Evolutionary conservation across 768 basidiomycete species (phyloP).

Genomic region (Mycena olivaceomarginata): DNA sequence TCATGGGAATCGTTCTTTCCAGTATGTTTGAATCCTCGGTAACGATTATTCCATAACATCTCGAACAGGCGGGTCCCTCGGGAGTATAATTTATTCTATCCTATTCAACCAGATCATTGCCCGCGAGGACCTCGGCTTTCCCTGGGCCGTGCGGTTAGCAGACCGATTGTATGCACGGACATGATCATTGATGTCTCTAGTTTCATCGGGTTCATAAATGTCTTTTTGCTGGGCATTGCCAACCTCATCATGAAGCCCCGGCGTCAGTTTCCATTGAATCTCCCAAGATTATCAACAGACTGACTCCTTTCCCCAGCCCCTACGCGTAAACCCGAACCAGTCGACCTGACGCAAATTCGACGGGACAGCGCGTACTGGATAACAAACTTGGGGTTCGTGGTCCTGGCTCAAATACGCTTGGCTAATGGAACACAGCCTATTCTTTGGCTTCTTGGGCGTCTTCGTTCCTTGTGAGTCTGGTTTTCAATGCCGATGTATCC

Average conservation of each 20-base stretch:
- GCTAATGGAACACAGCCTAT: background rate
- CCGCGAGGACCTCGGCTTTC: background rate
- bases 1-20: background rate
- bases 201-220: background rate
- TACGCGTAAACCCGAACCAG: background rate
- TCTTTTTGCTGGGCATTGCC: background rate
- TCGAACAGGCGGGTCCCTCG: background rate
- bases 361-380: background rate
- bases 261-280: background rate
- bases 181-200: background rate
- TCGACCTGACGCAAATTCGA: background rate
- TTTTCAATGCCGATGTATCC: background rate
- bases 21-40: background rate
- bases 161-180: background rate
- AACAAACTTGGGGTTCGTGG: background rate
- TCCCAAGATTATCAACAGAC: background rate
- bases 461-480: background rate
- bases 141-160: background rate
- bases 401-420: background rate
- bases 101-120: background rate
- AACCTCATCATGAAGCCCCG: conserved; percentile 3
- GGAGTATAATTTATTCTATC: background rate
- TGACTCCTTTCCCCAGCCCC: background rate
- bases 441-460: background rate
- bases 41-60: background rate